Evolutionary conservation across 2,329 filamentous ascomycete species (phyloP).

Genomic region (Ophiobolus disseminans): DNA sequence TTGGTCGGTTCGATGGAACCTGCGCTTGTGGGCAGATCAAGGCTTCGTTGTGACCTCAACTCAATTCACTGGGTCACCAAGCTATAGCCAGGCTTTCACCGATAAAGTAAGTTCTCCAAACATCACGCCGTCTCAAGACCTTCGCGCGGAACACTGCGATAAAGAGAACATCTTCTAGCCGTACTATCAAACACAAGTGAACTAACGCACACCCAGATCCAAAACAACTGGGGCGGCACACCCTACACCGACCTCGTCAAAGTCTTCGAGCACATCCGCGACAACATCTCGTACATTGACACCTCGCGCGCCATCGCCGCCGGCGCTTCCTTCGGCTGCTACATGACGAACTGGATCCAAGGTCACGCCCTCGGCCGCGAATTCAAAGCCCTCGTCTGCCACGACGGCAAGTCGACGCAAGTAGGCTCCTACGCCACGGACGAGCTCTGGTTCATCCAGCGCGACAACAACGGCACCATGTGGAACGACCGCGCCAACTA

Average conservation of each 20-base stretch:
- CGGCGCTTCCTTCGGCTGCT: constrained; percentile 63
- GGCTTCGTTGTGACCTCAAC: constrained; percentile 82
- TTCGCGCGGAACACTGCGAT: too few relatives aligned
- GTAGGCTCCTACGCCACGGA: constrained; percentile 57
- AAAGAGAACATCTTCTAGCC: too few relatives aligned
- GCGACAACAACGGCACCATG: constrained; percentile 50
- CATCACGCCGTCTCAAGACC: too few relatives aligned
- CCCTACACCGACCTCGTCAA: constrained; percentile 84
- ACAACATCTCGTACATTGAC: constrained; percentile 72
- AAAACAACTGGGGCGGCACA: constrained; percentile 79
- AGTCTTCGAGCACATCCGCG: constrained; percentile 75
- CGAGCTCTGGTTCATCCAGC: constrained; percentile 61
- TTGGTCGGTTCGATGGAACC: constrained; percentile 86
- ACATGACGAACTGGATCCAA: constrained; percentile 79
- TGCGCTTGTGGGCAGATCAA: constrained; percentile 83
- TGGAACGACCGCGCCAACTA: constrained; percentile 56
- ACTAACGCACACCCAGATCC: constrained; percentile 57
- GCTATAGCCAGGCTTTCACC: constrained; percentile 78
- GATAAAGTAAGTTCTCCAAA: constrained; percentile 58
- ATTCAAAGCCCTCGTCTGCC: constrained; percentile 87
- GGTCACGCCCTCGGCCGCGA: constrained; percentile 81
- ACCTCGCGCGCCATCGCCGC: constrained; percentile 73
- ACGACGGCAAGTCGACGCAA: constrained; percentile 80
- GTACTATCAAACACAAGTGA: background rate
- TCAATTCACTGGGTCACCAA: constrained; percentile 83